Conservation (phyloP, 176 grass and related monocot genomes). For the Triticum monococcum region DNA sequence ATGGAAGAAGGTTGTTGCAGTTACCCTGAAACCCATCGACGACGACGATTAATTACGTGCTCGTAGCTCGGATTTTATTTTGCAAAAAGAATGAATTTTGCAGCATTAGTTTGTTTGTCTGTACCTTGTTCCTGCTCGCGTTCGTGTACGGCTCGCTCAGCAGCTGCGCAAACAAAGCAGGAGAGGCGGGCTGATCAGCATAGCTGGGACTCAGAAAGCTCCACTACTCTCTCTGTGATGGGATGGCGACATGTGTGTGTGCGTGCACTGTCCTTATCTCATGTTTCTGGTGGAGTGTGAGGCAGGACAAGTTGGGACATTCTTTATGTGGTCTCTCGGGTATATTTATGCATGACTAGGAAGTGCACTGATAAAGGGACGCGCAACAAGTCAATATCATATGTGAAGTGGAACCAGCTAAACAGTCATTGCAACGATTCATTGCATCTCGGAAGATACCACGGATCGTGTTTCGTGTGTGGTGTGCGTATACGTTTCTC, state of each 20-base stretch:
- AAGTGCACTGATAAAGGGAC: constrained; percentile 42
- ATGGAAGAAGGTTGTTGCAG: constrained; percentile 30
- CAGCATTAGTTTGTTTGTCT: background rate
- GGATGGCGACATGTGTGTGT: constrained; percentile 24
- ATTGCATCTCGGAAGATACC: constrained; percentile 42
- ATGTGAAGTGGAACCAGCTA: constrained; percentile 59
- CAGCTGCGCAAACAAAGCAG: constrained; percentile 56
- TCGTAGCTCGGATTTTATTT: background rate
- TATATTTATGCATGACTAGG: constrained; percentile 44
- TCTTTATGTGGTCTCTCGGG: constrained; percentile 40
- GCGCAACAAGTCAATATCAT: constrained; percentile 45
- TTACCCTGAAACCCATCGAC: constrained; percentile 38
- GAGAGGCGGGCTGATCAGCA: constrained; percentile 15
- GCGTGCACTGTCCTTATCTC: constrained; percentile 42
- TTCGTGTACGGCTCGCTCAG: constrained; percentile 91
- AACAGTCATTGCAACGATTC: constrained; percentile 39
- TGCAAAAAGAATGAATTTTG: background rate
- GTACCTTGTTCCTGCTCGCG: constrained; percentile 63
- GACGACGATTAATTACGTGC: background rate
- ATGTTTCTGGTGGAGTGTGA: constrained; percentile 26
- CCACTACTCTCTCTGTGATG: background rate
- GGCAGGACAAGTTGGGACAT: constrained; percentile 46
- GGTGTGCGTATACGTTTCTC: background rate
- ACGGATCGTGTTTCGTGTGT: background rate
- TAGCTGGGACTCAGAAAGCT: constrained; percentile 2